These are phyloP conservation scores for Pyrus communis DNA, from an alignment of 306 rosid genomes.

Conservation along the genomic window DNA sequence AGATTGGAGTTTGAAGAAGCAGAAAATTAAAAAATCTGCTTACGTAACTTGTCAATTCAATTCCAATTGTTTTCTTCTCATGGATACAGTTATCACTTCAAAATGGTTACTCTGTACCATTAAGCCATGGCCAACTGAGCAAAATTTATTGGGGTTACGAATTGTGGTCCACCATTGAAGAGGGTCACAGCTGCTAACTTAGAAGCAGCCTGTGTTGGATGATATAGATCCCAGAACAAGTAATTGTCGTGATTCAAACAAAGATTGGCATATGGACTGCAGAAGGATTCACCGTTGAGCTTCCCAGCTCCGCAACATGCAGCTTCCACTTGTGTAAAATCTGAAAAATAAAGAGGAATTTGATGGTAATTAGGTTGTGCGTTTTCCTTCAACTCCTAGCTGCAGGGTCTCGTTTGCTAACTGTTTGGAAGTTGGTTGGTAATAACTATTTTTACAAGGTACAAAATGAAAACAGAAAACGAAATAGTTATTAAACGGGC, in stretches of 20 bases:
- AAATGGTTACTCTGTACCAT: neutral
- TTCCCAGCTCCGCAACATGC: slow-evolving; percentile 27
- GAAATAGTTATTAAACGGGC: too few species aligned
- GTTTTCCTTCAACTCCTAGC: neutral
- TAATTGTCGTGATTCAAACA: neutral
- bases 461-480: too few species aligned
- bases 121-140: slow-evolving; percentile 12
- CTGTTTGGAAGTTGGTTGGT: too few species aligned
- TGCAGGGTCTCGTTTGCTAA: too few species aligned
- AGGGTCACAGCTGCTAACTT: slow-evolving; percentile 14
- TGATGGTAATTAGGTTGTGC: neutral
- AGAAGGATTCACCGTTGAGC: slow-evolving; percentile 14
- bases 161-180: neutral
- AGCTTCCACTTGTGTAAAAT: slow-evolving; percentile 9
- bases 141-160: slow-evolving; percentile 23
- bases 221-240: slow-evolving; percentile 30
- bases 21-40: neutral
- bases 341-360: neutral
- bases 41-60: neutral
- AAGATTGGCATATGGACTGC: neutral
- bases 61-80: neutral
- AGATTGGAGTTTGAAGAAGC: neutral
- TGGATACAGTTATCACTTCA: neutral
- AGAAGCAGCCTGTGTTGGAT: slow-evolving; percentile 20
- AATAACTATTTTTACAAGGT: too few species aligned